These are phyloP conservation scores for Colletotrichum falcatum DNA, from an alignment of 2,329 filamentous ascomycete genomes.

Conservation along the genomic window DNA sequence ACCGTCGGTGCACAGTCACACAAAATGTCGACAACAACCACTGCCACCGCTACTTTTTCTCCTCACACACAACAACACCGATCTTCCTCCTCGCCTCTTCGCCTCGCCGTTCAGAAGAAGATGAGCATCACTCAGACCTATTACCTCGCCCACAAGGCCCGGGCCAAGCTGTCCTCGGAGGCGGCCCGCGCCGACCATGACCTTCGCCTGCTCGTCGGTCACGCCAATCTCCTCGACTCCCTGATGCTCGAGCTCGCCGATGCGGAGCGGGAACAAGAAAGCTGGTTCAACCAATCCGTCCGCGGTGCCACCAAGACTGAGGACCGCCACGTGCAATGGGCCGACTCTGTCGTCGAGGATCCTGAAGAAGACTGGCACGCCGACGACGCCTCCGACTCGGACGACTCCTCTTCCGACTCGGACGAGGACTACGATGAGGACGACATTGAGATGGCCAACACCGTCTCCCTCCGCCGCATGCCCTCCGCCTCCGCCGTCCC, in stretches of 20 bases:
- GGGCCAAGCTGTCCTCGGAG: slow-evolving; percentile 94
- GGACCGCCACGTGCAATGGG: slow-evolving; percentile 87
- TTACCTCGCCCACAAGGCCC: slow-evolving; percentile 96
- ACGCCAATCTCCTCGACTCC: slow-evolving; percentile 97
- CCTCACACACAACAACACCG: slow-evolving; percentile 38
- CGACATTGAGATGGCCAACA: slow-evolving; percentile 68
- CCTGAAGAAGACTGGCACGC: slow-evolving; percentile 77
- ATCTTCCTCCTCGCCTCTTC: slow-evolving; percentile 55
- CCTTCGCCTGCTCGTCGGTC: slow-evolving; percentile 93
- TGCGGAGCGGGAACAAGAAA: slow-evolving; percentile 94
- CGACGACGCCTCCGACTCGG: slow-evolving; percentile 71
- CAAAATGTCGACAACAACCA: slow-evolving; percentile 50
- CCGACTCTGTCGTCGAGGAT: slow-evolving; percentile 81
- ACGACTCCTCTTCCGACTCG: slow-evolving; percentile 45
- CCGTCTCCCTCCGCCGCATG: slow-evolving; percentile 60
- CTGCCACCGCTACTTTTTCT: slow-evolving; percentile 43
- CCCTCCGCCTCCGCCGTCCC: slow-evolving; percentile 49
- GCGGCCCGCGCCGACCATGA: slow-evolving; percentile 93
- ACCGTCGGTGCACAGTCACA: slow-evolving; percentile 36
- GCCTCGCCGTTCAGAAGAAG: slow-evolving; percentile 62
- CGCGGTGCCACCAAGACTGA: slow-evolving; percentile 70
- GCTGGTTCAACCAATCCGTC: slow-evolving; percentile 97
- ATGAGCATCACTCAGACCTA: slow-evolving; percentile 99
- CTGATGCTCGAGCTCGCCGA: slow-evolving; percentile 94
- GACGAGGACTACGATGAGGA: slow-evolving; percentile 67